Evolutionary conservation across 2,329 filamentous ascomycete genomes (phyloP), one percentile per base, ranked within the genome.

Genomic region (Calonectria naviculata): DNA sequence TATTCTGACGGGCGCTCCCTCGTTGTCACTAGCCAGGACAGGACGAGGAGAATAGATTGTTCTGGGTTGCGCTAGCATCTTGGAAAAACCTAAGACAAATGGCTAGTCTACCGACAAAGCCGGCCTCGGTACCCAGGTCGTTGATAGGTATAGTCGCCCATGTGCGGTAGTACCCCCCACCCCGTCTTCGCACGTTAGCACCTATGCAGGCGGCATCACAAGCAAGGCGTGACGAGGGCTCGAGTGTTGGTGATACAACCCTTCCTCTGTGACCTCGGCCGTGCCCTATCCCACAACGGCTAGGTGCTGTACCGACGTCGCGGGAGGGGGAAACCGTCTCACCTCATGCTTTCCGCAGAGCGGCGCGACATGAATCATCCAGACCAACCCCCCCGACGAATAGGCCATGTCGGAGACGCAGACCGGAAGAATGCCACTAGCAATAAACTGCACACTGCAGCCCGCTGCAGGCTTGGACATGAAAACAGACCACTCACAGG

Each of bases 401-500:
- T 76, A 68, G 63, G 68, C 60, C 61, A 58, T 58, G 56, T 67
- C 38, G 73, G 68, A 74, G 66, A 58, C 62, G 65, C 61, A 71
- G 71, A 62, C 72, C 72, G 67, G 71, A 68, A 36, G 67, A 41
- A 71, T 52, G 71, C 69, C 73, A 62, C 74, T 71, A 78, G 49
- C 72, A 70, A 69, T 62, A 65, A 42, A 76, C 65, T 75, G 69
- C 70, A 71, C 60, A 74, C 66, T 75, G 60, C 67, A 67, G 56
- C 49, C 31, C 64, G 41, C 69, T 77, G 74, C 76, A 73, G 58
- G 68, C 38, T 68, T 65, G 42, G 72, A 70, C 54, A 66, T 72
- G 60, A 69, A 68, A 66, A 44, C 56, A 71, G 61, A 28, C 76
- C 76, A 78, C 67, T 78, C 74, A 78, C 63, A 67, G 71, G 49